Evolutionary conservation across 179 eudicot genomes (phyloP).

Genomic region (Camellia oleifera): DNA sequence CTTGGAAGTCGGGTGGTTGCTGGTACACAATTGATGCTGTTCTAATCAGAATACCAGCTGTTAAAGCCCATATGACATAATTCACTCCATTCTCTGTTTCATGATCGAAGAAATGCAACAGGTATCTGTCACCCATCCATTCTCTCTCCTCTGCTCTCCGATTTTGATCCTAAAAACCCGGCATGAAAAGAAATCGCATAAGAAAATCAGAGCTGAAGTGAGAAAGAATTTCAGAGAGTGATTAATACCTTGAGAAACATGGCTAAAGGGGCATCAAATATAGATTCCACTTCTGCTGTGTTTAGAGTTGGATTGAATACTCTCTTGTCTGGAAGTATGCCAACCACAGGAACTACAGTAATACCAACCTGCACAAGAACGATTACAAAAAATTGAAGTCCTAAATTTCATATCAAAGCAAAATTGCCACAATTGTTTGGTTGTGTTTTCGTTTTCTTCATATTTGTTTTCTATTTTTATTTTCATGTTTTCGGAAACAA

Average conservation of each 20-base stretch:
- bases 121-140: constrained; percentile 63
- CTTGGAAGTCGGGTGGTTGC: constrained; percentile 48
- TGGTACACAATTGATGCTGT: constrained; percentile 68
- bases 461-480: no score
- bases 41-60: constrained; percentile 67
- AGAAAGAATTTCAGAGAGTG: neutral
- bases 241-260: constrained; percentile 72
- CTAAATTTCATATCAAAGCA: neutral
- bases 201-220: neutral
- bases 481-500: no score
- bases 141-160: constrained; percentile 58
- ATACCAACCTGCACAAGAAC: constrained; percentile 39
- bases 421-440: neutral
- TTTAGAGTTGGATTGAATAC: constrained; percentile 50
- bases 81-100: constrained; percentile 31
- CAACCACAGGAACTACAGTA: constrained; percentile 72
- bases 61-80: constrained; percentile 62
- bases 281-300: constrained; percentile 61
- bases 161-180: constrained; percentile 49
- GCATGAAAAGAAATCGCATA: neutral
- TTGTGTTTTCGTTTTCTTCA: no score
- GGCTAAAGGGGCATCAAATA: constrained; percentile 73
- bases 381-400: neutral
- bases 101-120: constrained; percentile 66
- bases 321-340: constrained; percentile 44